Base-by-base conservation (phyloP, 495 filamentous ascomycete species). In the Hapsidospora chrysogenum region DNA sequence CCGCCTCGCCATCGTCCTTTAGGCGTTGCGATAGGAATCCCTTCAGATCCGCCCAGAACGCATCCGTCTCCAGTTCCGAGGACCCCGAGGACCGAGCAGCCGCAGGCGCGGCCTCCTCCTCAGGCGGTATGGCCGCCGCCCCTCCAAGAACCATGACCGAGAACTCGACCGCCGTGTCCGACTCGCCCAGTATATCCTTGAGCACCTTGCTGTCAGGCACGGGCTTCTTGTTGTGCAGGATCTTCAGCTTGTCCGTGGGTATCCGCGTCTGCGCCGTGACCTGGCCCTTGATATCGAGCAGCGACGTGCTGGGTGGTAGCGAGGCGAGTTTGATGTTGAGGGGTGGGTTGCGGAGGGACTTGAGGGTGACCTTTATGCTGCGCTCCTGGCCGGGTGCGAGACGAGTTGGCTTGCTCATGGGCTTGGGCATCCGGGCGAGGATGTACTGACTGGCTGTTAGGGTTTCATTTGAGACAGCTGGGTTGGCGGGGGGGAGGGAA, bases 41-140 rank as follows among this genome's bases (percentile, higher is more conserved):
- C 49, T 71, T 74, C 42, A 97, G 51, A 64, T 96, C 89, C 22
- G 58, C 56, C 89, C 89, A 97, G 56, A 97, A 97, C 41, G 68
- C 73, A 21, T 79, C 74, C 17, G 71, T 77, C 40, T 63, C 47
- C 41, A 95, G 45, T 26, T 79, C 65, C 16, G 65, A 68, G 18
- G 44, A 53, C 15, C 72, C 74, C 43, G 67, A 70, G 17, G 61
- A 53, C 10, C 66, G 74, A 36, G 69, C 63, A 1, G 33, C 33
- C n/a, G 23, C 26, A 16, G 33, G 17, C n/a, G 7, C 29, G 37
- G 39, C 41, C 44, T 36, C 31, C 44, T 60, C 33, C 26, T 45
- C 57, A 38, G 47, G 53, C 31, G 53, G 41, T 4, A 44, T 45
- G 23, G 49, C 46, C 20, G 62, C 63, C 14, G 62, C 72, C 8